phyloP scores from a whole-genome alignment of 495 filamentous ascomycete genomes.

The Sabuloglossum arenarium region DNA sequence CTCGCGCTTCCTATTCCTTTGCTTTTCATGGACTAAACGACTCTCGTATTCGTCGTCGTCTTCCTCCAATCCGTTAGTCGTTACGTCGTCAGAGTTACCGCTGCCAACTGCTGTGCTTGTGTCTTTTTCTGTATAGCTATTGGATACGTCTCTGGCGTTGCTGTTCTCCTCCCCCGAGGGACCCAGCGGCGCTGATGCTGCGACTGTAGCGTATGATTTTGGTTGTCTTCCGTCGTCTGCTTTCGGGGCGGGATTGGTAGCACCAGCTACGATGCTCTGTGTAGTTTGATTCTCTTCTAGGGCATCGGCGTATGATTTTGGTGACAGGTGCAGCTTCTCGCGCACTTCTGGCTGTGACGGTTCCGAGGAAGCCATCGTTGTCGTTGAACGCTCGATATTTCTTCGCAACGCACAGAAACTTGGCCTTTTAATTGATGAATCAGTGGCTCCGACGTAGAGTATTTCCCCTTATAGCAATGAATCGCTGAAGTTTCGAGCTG shows the following conservation, averaged over 20 bases:
- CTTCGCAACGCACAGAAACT: too few species aligned
- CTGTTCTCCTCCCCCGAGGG: too few species aligned
- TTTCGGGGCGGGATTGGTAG: background rate
- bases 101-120: background rate
- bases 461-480: background rate
- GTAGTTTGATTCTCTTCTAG: constrained; percentile 7
- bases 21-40: background rate
- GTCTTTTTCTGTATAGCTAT: background rate
- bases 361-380: background rate
- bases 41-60: constrained; percentile 1
- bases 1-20: background rate
- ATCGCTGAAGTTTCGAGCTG: background rate
- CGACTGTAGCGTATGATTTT: background rate
- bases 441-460: background rate
- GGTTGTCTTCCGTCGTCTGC: background rate
- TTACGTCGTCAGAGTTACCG: constrained; percentile 4
- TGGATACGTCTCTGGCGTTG: background rate
- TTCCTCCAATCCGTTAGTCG: constrained; percentile 5
- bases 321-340: constrained; percentile 11
- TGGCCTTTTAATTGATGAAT: background rate
- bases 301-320: constrained; percentile 16
- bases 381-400: background rate
- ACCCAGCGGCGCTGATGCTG: background rate
- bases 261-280: background rate
- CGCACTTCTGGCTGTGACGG: constrained; percentile 9